phyloP scores from a whole-genome alignment of 2,329 filamentous ascomycete genomes.

The Claviceps cyperi region DNA sequence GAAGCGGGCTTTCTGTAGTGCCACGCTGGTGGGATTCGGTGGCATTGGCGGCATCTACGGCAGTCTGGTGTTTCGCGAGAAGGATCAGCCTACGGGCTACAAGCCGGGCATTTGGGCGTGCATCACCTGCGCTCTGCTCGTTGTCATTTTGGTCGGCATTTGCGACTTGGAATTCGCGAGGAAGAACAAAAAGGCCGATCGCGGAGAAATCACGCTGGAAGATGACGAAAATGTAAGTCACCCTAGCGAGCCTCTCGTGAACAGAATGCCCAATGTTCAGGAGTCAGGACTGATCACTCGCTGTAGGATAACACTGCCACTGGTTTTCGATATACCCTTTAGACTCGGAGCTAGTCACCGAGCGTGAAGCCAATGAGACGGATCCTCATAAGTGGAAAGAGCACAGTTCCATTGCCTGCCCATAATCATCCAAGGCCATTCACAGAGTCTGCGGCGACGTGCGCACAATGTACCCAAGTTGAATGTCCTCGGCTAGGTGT shows the following conservation, averaged over 20 bases:
- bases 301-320: not conserved
- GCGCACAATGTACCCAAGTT: too few relatives aligned
- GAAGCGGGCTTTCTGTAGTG: constrained; percentile 70
- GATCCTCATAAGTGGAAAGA: not conserved
- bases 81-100: constrained; percentile 38
- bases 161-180: constrained; percentile 27
- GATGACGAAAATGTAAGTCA: constrained; percentile 26
- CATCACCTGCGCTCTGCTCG: constrained; percentile 34
- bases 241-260: not conserved
- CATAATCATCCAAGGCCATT: too few relatives aligned
- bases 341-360: not conserved
- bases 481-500: too few relatives aligned
- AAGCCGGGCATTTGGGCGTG: constrained; percentile 40
- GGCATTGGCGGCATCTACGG: constrained; percentile 69
- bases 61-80: constrained; percentile 52
- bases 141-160: constrained; percentile 28
- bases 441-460: too few relatives aligned
- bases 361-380: not conserved
- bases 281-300: not conserved
- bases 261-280: not conserved
- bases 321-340: constrained; percentile 5
- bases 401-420: too few relatives aligned
- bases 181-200: constrained; percentile 36
- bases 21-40: constrained; percentile 61
- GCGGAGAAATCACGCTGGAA: constrained; percentile 38